Percentiles rank a stretch among this genome's conserved stretches.
phyloP scores from a whole-genome alignment of 257 asterid genomes.

The Dorcoceras hygrometricum region DNA sequence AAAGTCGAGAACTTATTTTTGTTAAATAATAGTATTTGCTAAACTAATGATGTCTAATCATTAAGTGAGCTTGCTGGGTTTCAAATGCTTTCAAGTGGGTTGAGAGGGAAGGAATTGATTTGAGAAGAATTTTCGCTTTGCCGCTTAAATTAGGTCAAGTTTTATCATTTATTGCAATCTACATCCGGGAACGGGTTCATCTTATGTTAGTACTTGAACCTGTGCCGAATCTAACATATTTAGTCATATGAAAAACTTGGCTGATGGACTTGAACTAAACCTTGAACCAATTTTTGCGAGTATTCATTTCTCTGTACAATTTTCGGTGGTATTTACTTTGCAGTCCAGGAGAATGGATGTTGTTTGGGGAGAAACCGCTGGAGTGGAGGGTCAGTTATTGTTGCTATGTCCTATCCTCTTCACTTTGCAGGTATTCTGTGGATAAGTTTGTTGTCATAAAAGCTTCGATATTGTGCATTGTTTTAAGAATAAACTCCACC shows the following conservation, averaged over 20 bases:
- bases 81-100: background rate
- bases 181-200: too few species aligned
- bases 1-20: background rate
- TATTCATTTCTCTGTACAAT: background rate
- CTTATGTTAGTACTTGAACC: too few species aligned
- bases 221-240: background rate
- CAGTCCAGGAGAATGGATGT: slow-evolving; percentile 98
- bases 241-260: background rate
- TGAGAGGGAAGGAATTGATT: background rate
- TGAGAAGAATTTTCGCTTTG: background rate
- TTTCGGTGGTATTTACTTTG: slow-evolving; percentile 1
- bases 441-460: background rate
- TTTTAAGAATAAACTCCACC: slow-evolving; percentile 1
- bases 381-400: slow-evolving; percentile 88
- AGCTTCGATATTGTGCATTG: background rate
- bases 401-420: slow-evolving; percentile 70
- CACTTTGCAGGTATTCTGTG: slow-evolving; percentile 58
- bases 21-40: too few species aligned
- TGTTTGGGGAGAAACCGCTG: slow-evolving; percentile 98
- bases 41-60: background rate
- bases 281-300: slow-evolving; percentile 3
- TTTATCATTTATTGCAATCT: too few species aligned
- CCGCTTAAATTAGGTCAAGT: too few species aligned
- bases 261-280: slow-evolving; percentile 10
- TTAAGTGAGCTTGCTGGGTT: background rate